Percentiles rank a stretch among this genome's conserved stretches.
Conservation (phyloP, 768 basidiomycete genomes). For the Ephemerocybe angulata region DNA sequence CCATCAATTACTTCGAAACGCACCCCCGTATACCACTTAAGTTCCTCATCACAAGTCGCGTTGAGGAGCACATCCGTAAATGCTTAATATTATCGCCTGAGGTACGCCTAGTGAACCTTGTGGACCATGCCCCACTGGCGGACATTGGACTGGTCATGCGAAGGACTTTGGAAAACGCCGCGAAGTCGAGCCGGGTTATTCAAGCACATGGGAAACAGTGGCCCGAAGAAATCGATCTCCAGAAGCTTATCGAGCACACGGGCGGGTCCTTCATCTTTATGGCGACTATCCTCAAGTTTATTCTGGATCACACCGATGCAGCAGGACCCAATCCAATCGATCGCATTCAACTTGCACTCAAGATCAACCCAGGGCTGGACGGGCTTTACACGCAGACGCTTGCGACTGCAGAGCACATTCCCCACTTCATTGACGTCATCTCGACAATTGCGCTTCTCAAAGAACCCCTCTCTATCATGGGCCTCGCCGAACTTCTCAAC, state of each 20-base stretch:
- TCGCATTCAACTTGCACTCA: not conserved
- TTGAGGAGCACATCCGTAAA: not conserved
- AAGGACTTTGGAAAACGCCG: not conserved
- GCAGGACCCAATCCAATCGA: no score
- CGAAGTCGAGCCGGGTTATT: not conserved
- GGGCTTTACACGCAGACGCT: not conserved
- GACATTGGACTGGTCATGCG: not conserved
- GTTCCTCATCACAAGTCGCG: not conserved
- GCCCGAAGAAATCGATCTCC: not conserved
- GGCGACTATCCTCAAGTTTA: not conserved
- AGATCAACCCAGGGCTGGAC: not conserved
- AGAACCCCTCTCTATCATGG: not conserved
- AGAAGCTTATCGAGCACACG: not conserved
- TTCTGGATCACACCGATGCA: not conserved
- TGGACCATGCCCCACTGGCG: not conserved
- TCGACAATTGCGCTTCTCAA: not conserved
- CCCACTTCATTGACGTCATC: not conserved
- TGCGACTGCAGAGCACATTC: not conserved
- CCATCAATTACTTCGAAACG: not conserved
- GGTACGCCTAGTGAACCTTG: not conserved
- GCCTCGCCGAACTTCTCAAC: not conserved
- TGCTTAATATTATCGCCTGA: not conserved
- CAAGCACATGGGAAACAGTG: not conserved
- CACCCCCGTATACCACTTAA: not conserved
- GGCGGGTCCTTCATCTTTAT: not conserved